phyloP scores from a whole-genome alignment of 2,329 filamentous ascomycete species.

The Clonostachys rhizophaga region DNA sequence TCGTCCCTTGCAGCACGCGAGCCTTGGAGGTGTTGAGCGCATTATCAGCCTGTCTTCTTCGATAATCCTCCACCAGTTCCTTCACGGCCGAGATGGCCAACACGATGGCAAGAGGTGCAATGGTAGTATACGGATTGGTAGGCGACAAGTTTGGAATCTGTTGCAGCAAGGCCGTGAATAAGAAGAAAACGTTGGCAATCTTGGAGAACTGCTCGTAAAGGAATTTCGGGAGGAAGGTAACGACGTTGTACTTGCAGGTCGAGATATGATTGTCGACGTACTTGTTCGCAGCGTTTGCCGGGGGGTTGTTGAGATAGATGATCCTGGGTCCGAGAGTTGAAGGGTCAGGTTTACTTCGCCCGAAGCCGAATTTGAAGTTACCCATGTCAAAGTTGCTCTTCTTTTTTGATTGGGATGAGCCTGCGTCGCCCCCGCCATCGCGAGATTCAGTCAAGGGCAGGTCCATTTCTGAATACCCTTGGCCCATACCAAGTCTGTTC shows the following conservation, averaged over 20 bases:
- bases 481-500: conserved; percentile 83
- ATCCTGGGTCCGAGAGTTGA: conserved; percentile 87
- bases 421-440: conserved; percentile 14
- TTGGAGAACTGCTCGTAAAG: conserved; percentile 98
- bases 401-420: conserved; percentile 32
- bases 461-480: conserved; percentile 96
- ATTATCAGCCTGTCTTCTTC: conserved; percentile 81
- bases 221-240: conserved; percentile 95
- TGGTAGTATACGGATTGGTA: conserved; percentile 93
- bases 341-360: conserved; percentile 78
- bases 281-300: conserved; percentile 83
- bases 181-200: conserved; percentile 98
- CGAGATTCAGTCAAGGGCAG: conserved; percentile 79
- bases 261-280: conserved; percentile 97
- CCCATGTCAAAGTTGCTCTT: conserved; percentile 61
- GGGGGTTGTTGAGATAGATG: conserved; percentile 94
- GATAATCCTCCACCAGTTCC: conserved; percentile 89
- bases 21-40: conserved; percentile 85
- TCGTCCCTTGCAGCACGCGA: conserved; percentile 75
- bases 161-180: conserved; percentile 91
- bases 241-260: conserved; percentile 93
- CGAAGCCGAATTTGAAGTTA: conserved; percentile 91
- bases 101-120: conserved; percentile 87
- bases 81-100: conserved; percentile 93
- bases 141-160: conserved; percentile 94